Base-by-base conservation (phyloP, 192 early-diverging fungal genomes). In the Umbelopsis isabellina region DNA sequence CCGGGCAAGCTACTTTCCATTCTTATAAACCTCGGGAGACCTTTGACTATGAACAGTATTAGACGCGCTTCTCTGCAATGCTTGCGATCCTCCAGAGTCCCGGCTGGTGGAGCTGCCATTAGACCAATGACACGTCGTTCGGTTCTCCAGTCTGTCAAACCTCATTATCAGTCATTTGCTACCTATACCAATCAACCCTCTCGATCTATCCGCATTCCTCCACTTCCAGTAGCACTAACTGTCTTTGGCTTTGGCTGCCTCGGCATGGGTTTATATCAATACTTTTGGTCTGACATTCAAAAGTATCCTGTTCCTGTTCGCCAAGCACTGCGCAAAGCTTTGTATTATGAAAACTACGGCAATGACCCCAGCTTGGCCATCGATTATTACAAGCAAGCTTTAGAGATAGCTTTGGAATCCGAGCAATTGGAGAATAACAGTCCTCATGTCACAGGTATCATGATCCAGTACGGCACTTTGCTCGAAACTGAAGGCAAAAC, bases 391-490 rank as follows among this genome's bases (percentile, higher is more conserved):
- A 67, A 80, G 13, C 66, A 71, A 13, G 87, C 85, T 0, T 67
- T 88, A 22, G 80, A 73, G 23, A 49, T 81, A 3, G 87, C 80
- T 0, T 72, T 82, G 35, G 67, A 78, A 22, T 72, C 79, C 25
- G 67, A 72, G 6, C 77, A 80, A 49, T 65, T 87, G 46, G 75
- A 79, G 23, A 74, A 77, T 8, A 61, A 84, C 20, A 82, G 83
- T 0, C 75, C 77, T 12, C 80, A 86, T 25, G 79, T 88, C 18
- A 86, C 83, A 0, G 87, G 87, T 6, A 88, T 88, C 46, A 79
- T 88, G 83, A 88, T 88, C 52, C 87, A 85, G 46, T 52, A 83
- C 15, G 87, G 83, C 0, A 72, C 80, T 1, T 49, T 88, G 52
- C 76, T 85, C 13, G 81, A 86, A 49, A 71, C 74, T 9, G 49